Percentiles rank a stretch among this genome's conserved stretches.
Evolutionary conservation across 345 rosid species (phyloP).

Genomic region (Triadica sebifera): DNA sequence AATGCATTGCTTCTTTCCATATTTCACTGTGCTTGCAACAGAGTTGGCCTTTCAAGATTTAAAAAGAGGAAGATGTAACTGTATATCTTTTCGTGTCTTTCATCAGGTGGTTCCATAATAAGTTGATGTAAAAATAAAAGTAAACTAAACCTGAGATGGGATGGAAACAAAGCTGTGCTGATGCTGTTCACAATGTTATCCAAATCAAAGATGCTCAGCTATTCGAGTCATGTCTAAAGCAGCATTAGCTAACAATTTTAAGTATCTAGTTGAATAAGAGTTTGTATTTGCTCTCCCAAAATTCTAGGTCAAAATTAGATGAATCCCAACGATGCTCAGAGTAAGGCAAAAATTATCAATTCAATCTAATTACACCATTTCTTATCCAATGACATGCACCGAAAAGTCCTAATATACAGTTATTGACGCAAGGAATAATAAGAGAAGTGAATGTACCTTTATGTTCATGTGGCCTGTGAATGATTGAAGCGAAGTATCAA

Average conservation of each 20-base stretch:
- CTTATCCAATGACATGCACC: neutral
- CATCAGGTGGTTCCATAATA: too few relatives aligned
- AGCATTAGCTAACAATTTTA: too few relatives aligned
- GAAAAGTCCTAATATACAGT: neutral
- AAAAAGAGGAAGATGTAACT: neutral
- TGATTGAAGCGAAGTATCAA: slow-evolving; percentile 75
- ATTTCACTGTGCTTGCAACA: neutral
- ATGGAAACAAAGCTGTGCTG: neutral
- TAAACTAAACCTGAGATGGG: neutral
- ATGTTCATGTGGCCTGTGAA: slow-evolving; percentile 82
- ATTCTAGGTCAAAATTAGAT: neutral
- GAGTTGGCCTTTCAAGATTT: neutral
- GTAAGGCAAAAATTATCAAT: neutral
- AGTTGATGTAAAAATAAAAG: too few relatives aligned
- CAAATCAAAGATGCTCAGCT: neutral
- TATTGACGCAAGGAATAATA: neutral
- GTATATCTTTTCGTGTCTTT: neutral
- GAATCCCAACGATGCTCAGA: neutral
- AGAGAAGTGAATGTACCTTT: slow-evolving; percentile 52
- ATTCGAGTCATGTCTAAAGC: neutral
- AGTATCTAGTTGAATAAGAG: too few relatives aligned
- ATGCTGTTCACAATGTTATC: neutral
- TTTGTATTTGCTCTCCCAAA: neutral
- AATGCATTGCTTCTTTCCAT: neutral
- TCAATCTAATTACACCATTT: neutral